A percentile compares a stretch with the other conserved stretches of the same genome.
Evolutionary conservation across 768 basidiomycete genomes (phyloP).

Genomic region (Fistulinella prunicolor): DNA sequence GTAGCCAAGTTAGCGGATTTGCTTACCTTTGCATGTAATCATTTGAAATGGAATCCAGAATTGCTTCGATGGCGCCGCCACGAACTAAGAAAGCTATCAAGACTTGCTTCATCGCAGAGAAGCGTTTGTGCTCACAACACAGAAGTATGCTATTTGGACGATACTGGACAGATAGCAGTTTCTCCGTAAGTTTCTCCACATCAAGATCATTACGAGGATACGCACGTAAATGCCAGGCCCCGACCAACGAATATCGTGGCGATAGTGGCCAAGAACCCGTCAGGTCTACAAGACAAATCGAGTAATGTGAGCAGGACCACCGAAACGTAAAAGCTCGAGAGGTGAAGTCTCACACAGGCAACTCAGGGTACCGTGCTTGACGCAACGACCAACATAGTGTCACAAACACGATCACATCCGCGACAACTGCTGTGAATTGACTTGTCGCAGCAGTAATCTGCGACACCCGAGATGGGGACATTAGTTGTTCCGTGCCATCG

Average conservation of each 20-base stretch:
- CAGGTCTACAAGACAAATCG: constrained; percentile 9
- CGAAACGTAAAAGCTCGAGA: not conserved
- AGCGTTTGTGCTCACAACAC: constrained; percentile 16
- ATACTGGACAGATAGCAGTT: constrained; percentile 6
- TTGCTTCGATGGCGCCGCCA: constrained; percentile 18
- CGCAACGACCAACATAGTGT: constrained; percentile 22
- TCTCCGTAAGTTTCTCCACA: not conserved
- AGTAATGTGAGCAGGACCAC: not conserved
- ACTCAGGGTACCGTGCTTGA: constrained; percentile 13
- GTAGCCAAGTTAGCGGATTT: not conserved
- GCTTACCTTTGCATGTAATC: constrained; percentile 24
- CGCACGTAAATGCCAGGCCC: constrained; percentile 26
- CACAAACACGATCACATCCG: constrained; percentile 13
- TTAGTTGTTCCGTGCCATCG: not conserved
- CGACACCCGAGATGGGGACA: not conserved
- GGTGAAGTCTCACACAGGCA: constrained; percentile 14
- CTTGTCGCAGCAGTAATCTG: constrained; percentile 17
- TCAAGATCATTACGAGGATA: not conserved
- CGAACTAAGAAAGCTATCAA: constrained; percentile 18
- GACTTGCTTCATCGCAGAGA: not conserved
- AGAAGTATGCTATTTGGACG: constrained; percentile 17
- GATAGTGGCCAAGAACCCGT: constrained; percentile 1
- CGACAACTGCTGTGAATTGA: constrained; percentile 4
- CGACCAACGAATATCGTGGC: constrained; percentile 11
- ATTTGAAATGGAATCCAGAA: constrained; percentile 30